phyloP scores from a whole-genome alignment of 2,329 filamentous ascomycete species.

The Calonectria multiphialidica region DNA sequence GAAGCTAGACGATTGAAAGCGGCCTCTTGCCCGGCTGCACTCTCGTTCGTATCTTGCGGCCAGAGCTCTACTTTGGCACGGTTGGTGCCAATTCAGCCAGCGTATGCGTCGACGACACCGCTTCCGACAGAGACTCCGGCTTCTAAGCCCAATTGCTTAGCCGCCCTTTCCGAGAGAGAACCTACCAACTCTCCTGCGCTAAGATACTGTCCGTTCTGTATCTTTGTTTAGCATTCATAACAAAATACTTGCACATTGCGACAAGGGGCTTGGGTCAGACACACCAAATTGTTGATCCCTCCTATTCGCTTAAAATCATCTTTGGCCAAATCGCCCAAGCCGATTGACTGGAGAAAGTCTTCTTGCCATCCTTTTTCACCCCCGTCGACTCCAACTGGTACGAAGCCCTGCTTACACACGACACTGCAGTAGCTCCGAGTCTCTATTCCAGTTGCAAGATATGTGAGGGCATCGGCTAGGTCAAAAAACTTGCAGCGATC shows the following conservation, averaged over 20 bases:
- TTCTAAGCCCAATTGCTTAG: conserved; percentile 84
- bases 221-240: too few species aligned
- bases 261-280: conserved; percentile 53
- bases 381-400: conserved; percentile 94
- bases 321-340: conserved; percentile 84
- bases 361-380: conserved; percentile 99
- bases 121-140: conserved; percentile 92
- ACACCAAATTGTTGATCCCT: conserved; percentile 93
- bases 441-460: conserved; percentile 93
- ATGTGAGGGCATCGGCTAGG: conserved; percentile 90
- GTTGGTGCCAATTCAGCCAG: conserved; percentile 98
- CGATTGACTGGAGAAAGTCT: conserved; percentile 90
- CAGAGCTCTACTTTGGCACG: conserved; percentile 91
- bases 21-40: conserved; percentile 73
- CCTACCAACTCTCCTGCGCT: conserved; percentile 94
- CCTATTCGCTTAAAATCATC: conserved; percentile 95
- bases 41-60: too few species aligned
- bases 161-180: conserved; percentile 86
- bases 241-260: too few species aligned
- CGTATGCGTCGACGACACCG: conserved; percentile 99
- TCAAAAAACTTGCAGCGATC: conserved; percentile 97
- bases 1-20: conserved; percentile 93
- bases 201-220: conserved; percentile 93
- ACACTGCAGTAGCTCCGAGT: conserved; percentile 94
- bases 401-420: conserved; percentile 96